A percentile compares a stretch with the other conserved stretches of the same genome.
phyloP scores from a whole-genome alignment of 2,329 filamentous ascomycete species.

The Aspergillus pseudonomiae region DNA sequence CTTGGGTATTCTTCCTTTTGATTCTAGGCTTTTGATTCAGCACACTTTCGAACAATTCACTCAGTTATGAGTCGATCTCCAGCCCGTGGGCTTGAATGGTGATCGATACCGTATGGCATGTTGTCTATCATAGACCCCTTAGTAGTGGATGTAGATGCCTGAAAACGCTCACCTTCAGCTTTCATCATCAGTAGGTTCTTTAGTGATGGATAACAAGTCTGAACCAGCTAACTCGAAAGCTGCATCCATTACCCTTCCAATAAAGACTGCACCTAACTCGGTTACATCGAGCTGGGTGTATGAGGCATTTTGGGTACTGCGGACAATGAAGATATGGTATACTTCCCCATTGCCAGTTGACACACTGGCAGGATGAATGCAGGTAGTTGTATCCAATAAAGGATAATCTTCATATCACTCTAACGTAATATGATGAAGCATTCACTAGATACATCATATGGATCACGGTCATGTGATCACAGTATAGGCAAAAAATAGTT shows the following conservation, averaged over 20 bases:
- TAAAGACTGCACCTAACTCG: neutral
- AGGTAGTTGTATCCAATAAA: neutral
- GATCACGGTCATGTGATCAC: neutral
- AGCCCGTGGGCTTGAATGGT: neutral
- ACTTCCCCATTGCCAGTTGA: neutral
- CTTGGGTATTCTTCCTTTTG: slow-evolving; percentile 11
- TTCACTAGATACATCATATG: neutral
- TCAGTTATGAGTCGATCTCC: slow-evolving; percentile 1
- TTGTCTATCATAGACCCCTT: neutral
- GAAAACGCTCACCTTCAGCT: neutral
- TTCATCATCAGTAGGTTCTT: neutral
- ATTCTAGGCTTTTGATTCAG: slow-evolving; percentile 6
- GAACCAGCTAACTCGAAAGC: neutral
- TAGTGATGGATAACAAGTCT: neutral
- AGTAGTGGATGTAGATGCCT: neutral
- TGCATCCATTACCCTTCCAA: neutral
- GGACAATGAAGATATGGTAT: neutral
- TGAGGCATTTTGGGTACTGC: neutral
- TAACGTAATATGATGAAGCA: neutral
- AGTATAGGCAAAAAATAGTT: neutral
- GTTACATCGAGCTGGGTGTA: neutral
- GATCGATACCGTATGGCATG: neutral
- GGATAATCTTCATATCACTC: neutral
- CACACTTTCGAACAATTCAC: slow-evolving; percentile 1
- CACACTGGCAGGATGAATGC: neutral